These are phyloP conservation scores for Cyclocybe cylindracea DNA, from an alignment of 768 basidiomycete species.

Conservation along the genomic window DNA sequence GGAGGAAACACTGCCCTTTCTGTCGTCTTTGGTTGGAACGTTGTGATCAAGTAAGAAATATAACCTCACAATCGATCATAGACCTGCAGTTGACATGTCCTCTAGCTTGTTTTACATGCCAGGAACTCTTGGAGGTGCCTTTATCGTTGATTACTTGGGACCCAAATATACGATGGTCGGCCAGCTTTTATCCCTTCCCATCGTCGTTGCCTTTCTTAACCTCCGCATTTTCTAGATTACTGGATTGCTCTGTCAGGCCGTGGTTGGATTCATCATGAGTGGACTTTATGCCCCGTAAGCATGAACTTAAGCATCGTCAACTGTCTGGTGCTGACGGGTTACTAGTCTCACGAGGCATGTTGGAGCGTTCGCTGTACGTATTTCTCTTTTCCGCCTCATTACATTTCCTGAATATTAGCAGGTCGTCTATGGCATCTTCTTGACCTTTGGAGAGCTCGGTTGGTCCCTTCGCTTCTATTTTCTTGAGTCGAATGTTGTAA, in stretches of 20 bases:
- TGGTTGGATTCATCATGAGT: slow-evolving; percentile 89
- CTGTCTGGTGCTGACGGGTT: background rate
- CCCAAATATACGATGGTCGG: slow-evolving; percentile 75
- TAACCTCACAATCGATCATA: no score
- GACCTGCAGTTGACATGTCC: background rate
- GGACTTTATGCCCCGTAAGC: slow-evolving; percentile 65
- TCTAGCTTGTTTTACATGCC: slow-evolving; percentile 40
- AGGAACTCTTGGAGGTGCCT: slow-evolving; percentile 69
- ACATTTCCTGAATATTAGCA: slow-evolving; percentile 18
- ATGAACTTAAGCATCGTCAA: background rate
- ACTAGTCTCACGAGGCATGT: slow-evolving; percentile 60
- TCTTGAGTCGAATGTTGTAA: background rate
- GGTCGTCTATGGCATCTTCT: slow-evolving; percentile 90
- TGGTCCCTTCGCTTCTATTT: slow-evolving; percentile 12
- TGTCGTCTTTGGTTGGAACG: slow-evolving; percentile 81
- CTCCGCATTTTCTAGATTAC: slow-evolving; percentile 44
- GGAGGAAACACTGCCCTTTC: slow-evolving; percentile 50
- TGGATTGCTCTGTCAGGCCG: slow-evolving; percentile 66
- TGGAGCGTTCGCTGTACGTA: slow-evolving; percentile 71
- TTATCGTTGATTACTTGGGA: slow-evolving; percentile 73
- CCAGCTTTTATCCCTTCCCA: background rate
- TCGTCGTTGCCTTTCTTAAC: background rate
- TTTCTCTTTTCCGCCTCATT: background rate
- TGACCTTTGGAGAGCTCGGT: slow-evolving; percentile 88
- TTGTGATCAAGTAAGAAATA: slow-evolving; percentile 71